Percentiles rank a stretch among this genome's conserved stretches.
Conservation (phyloP, 257 asterid species). For the Solanum ahanhuiri region DNA sequence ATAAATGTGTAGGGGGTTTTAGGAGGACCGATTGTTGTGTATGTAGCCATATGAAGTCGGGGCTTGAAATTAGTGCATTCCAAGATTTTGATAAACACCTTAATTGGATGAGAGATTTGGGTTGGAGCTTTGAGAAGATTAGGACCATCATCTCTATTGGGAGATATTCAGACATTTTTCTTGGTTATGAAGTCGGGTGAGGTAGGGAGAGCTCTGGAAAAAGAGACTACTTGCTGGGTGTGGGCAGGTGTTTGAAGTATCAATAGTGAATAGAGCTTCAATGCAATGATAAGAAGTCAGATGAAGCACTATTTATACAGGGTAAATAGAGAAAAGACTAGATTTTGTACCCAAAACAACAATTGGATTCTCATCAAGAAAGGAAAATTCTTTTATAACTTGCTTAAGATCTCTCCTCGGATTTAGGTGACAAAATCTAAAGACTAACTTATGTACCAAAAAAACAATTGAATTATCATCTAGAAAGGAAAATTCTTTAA, state of each 20-base stretch:
- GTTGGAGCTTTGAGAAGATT: not conserved
- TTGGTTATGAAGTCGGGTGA: not conserved
- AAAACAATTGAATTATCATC: not conserved
- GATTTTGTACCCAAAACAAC: not conserved
- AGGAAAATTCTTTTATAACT: not conserved
- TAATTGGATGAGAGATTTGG: conserved; percentile 1
- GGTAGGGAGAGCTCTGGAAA: not conserved
- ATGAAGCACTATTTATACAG: not conserved
- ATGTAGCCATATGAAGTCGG: conserved; percentile 1
- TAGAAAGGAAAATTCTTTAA: not conserved
- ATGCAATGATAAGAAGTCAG: not conserved
- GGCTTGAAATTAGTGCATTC: not conserved
- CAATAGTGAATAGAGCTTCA: not conserved
- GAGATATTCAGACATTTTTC: not conserved
- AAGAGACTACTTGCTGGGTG: not conserved
- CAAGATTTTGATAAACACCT: conserved; percentile 6
- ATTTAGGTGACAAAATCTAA: too few species aligned
- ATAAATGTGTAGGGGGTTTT: not conserved
- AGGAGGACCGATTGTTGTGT: not conserved
- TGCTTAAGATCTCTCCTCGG: not conserved
- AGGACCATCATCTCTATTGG: not conserved
- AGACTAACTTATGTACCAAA: not conserved
- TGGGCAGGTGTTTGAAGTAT: not conserved
- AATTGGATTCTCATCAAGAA: not conserved
- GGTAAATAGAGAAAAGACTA: not conserved